Evolutionary conservation across 768 basidiomycete genomes (phyloP), one percentile per base, ranked within the genome.

Genomic region (Agaricus subrufescens): DNA sequence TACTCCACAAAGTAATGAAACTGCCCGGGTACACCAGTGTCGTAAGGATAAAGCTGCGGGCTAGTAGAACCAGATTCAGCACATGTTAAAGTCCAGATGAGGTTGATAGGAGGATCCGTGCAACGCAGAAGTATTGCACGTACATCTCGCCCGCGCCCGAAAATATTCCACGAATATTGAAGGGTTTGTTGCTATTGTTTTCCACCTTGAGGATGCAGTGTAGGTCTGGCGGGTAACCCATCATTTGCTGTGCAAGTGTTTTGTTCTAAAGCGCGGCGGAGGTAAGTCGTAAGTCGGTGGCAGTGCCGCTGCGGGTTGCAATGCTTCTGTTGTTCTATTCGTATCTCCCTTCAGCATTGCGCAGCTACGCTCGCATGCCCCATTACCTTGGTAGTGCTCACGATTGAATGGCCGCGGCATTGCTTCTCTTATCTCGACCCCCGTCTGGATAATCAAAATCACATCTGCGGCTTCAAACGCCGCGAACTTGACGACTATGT

Each of bases 131-230:
- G 25, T 48, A 31, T 43, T 9, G 34, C 49, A 56, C 65, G 40
- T 61, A 70, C 67, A 64, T 63, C 61, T 63, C 62, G 31, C 63
- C 66, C 46, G 59, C 60, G 15, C 49, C 38, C 15, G 61, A 57
- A 39, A 66, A 62, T 11, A 67, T 59, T 6, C 58, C 51, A 23
- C 59, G 61, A 39, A 67, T 50, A 45, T 62, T 57, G 14, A 45
- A 45, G 7, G 57, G 59, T n/a, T 44, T 48, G 15, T 30, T 31
- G 10, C 59, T 50, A n/a, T 52, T 54, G 46, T 65, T 63, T 56
- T 66, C 66, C 23, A 66, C 66, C 37, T 69, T 69, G 49, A 69
- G 60, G 46, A 69, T 60, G 37, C 55, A 50, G 58, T 61, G 48
- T 53, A 38, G 40, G 29, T 50, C 31, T 12, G 12, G 23, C 9